These are phyloP conservation scores for Limonium bicolor DNA, from an alignment of 148 eudicot genomes.

Conservation along the genomic window DNA sequence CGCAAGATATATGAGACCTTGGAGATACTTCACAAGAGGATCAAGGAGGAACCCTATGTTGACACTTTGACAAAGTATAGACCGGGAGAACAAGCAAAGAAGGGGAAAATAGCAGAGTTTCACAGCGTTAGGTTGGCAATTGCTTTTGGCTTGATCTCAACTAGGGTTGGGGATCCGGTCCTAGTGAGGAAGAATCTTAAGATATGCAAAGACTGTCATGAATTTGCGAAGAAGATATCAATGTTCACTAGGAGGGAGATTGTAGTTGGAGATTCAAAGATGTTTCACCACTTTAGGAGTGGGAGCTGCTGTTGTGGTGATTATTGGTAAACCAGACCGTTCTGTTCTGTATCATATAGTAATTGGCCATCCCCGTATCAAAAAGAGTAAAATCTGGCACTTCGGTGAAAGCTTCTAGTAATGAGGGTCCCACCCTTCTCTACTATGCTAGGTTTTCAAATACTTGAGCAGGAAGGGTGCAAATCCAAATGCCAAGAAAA, in stretches of 20 bases:
- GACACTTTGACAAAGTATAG: conserved; percentile 16
- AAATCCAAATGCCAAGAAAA: no score
- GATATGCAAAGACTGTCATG: conserved; percentile 55
- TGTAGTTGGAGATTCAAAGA: conserved; percentile 62
- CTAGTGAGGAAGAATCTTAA: conserved; percentile 40
- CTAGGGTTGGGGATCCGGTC: conserved; percentile 25
- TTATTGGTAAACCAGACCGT: conserved; percentile 85
- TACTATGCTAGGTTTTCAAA: no score
- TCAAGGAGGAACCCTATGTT: conserved; percentile 18
- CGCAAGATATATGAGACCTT: conserved; percentile 32
- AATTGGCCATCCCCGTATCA: no score
- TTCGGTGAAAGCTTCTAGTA: no score
- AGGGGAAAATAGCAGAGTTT: conserved; percentile 19
- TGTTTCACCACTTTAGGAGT: conserved; percentile 56
- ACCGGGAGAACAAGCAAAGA: conserved; percentile 19
- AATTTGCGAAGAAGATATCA: conserved; percentile 41
- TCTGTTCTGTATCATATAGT: no score
- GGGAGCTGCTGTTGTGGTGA: conserved; percentile 64
- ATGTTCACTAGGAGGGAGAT: conserved; percentile 35
- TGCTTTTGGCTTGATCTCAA: conserved; percentile 39
- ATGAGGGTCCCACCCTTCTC: no score
- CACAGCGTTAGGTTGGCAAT: conserved; percentile 58
- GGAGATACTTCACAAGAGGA: conserved; percentile 23
- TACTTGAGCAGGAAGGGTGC: no score
- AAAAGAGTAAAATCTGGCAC: no score